Base-by-base conservation (phyloP, 2,329 filamentous ascomycete genomes). In the Tolypocladium album region DNA sequence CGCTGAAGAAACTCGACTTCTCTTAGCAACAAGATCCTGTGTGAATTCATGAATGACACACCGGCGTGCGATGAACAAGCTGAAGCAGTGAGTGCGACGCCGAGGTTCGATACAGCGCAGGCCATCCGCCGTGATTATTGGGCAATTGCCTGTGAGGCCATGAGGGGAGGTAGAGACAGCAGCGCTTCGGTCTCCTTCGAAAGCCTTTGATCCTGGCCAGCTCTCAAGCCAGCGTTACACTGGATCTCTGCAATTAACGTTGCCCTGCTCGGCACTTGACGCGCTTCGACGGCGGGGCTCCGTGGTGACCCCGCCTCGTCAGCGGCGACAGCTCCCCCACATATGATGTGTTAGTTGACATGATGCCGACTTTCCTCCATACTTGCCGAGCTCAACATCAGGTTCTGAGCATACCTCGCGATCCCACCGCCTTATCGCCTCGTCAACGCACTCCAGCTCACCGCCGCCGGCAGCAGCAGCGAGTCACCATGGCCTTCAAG, bases 401-500 rank as follows among this genome's bases (percentile, higher is more conserved):
- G 15, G 7, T 2, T 20, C 40, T 56, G 11, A 27, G 11, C 45
- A 40, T 42, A 42, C 39, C 6, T 20, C n/a, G n/a, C 36, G 24
- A n/a, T n/a, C n/a, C 24, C 53, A 38, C n/a, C 47, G 1, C 34
- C 47, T 52, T 5, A 13, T 13, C 8, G 4, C 27, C 31, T 13
- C 8, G 1, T 47, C 31, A 9, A 17, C 20, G 17, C 20, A 2
- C n/a, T 3, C 13, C 53, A 36, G 5, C 12, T 8, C 38, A 27
- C 8, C 43, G 55, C 17, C 57, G 3, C 5, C 27, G 27, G 27
- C 27, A 31, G 3, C 27, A 31, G 3, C 57, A 40, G 17, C 27
- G 31, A 58, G 58, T 56, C 61, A 81, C 65, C 64, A 94, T 94
- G 92, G 80, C 88, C 61, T 92, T 97, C 80, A 90, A 89, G 72